Base-by-base conservation (phyloP, 2,329 filamentous ascomycete genomes). In the Mycogone perniciosa region DNA sequence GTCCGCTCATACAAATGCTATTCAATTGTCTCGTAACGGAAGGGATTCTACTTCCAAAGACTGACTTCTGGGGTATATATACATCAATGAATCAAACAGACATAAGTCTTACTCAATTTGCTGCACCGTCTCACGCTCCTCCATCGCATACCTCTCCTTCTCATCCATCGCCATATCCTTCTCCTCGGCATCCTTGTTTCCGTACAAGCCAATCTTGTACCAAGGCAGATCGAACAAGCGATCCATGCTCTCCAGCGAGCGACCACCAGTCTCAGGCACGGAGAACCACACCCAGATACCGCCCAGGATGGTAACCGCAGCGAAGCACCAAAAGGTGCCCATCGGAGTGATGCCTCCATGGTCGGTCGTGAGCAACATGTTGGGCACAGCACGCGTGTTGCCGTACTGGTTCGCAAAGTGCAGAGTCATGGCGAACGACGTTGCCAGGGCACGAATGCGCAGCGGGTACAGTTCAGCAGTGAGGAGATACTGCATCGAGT, bases 361-460 rank as follows among this genome's bases (percentile, higher is more conserved):
- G 0, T 54, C 13, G 0, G 54, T 50, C 7, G 69, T 56, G 1
- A 90, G 73, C 41, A 91, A 78, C 85, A 90, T 88, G 57, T 82
- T 80, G 1, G 86, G 87, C 0, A 89, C 83, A 0, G 87, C 85
- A 34, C 87, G 83, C 1, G 81, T 77, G 70, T 88, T 89, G 29
- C 86, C 87, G 63, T 88, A 90, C 67, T 89, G 85, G 66, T 88
- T 88, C 53, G 79, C 83, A 62, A 90, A 90, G 67, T 91, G 86
- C 53, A 89, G 77, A 0, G 82, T 86, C 87, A 90, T 90, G 43
- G 84, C 81, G 62, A 86, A 75, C 0, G 81, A 86, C 0, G 84
- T 86, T 20, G 83, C 81, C 7, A 89, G 68, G 4, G 86, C 85
- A 50, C 87, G 80, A 45, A 91, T 82, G 4, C 86, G 79, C 7